Percentiles rank a stretch among this genome's conserved stretches.
phyloP scores from a whole-genome alignment of 306 rosid genomes.

The Gastrolobium bilobum region DNA sequence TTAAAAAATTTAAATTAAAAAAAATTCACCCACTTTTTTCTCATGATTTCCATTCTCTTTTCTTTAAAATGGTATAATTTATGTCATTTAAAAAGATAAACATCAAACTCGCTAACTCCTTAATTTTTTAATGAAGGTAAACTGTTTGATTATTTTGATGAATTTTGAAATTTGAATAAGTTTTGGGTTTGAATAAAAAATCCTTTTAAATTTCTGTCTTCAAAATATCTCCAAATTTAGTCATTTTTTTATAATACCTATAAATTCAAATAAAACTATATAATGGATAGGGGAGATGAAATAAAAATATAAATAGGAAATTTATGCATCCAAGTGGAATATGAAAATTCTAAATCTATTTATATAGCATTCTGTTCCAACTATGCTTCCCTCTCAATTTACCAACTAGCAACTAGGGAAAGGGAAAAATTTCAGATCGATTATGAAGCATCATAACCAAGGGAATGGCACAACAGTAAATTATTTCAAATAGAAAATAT shows the following conservation, averaged over 20 bases:
- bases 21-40: too few species aligned
- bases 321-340: too few species aligned
- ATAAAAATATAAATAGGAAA: too few species aligned
- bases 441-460: neutral
- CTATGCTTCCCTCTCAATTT: neutral
- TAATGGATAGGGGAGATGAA: too few species aligned
- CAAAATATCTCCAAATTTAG: neutral
- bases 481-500: slow-evolving; percentile 9
- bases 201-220: neutral
- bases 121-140: neutral
- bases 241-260: neutral
- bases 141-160: slow-evolving; percentile 6
- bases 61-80: too few species aligned
- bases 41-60: too few species aligned
- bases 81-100: too few species aligned
- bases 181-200: neutral
- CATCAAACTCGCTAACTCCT: neutral
- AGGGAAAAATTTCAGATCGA: neutral
- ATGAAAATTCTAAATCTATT: too few species aligned
- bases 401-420: neutral
- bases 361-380: too few species aligned
- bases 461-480: neutral
- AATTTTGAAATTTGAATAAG: neutral
- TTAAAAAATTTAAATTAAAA: too few species aligned
- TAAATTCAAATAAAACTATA: neutral